Evolutionary conservation across 345 rosid species (phyloP).

Genomic region (Citropsis articulata): DNA sequence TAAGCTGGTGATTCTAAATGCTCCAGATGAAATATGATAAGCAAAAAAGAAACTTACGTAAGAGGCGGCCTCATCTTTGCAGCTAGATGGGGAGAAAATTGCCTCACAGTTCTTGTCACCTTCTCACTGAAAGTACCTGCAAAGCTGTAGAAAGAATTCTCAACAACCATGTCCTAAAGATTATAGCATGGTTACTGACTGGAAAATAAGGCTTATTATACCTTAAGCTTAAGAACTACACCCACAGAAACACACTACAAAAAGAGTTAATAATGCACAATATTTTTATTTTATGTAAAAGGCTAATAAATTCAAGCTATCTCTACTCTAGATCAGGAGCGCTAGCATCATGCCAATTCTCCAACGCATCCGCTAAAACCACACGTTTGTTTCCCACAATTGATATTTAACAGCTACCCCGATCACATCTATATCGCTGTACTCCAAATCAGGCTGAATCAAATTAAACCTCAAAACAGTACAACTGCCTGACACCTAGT

Average conservation of each 20-base stretch:
- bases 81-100: slow-evolving; percentile 91
- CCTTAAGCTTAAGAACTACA: not conserved
- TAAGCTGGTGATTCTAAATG: slow-evolving; percentile 10
- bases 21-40: not conserved
- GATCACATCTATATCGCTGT: not conserved
- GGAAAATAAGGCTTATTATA: not conserved
- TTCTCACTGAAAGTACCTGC: slow-evolving; percentile 93
- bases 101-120: slow-evolving; percentile 79
- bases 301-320: not conserved
- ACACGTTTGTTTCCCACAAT: not conserved
- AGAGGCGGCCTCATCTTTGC: slow-evolving; percentile 95
- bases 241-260: not conserved
- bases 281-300: not conserved
- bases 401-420: not conserved
- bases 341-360: not conserved
- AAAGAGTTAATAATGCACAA: not conserved
- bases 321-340: not conserved
- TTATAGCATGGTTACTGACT: not conserved
- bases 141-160: slow-evolving; percentile 59
- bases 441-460: not conserved
- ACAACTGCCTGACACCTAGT: not conserved
- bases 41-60: slow-evolving; percentile 44
- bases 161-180: not conserved
- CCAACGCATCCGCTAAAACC: not conserved
- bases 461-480: not conserved